A percentile compares a stretch with the other conserved stretches of the same genome.
These are phyloP conservation scores for Gracilariopsis chorda DNA, from an alignment of 23 red algal genomes.

Conservation along the genomic window DNA sequence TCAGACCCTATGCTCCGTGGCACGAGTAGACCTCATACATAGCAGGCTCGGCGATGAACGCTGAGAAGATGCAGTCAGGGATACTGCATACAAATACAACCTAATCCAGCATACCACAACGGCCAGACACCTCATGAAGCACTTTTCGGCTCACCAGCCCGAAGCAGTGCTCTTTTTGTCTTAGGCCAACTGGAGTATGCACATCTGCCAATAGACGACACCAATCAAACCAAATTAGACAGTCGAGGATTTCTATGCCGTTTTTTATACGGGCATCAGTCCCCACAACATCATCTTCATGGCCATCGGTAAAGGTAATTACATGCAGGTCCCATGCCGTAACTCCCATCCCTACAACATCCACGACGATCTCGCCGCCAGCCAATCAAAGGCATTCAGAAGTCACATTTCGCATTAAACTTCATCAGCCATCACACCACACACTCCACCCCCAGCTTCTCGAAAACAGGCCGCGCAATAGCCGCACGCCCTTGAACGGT, in stretches of 20 bases:
- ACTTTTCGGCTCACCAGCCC: not conserved
- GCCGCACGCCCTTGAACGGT: not conserved
- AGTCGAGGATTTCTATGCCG: not conserved
- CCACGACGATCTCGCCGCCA: not conserved
- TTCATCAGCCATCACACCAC: not conserved
- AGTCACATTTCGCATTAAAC: not conserved
- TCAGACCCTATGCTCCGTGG: not conserved
- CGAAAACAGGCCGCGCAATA: not conserved
- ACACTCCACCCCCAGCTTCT: not conserved
- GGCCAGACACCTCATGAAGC: not conserved
- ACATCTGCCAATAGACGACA: not conserved
- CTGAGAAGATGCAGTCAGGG: not conserved
- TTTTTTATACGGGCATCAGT: not conserved
- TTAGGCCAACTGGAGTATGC: not conserved
- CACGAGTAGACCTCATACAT: not conserved
- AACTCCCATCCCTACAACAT: not conserved
- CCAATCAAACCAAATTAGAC: not conserved
- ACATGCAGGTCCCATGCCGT: not conserved
- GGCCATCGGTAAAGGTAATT: not conserved
- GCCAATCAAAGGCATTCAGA: not conserved
- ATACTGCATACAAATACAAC: conserved; percentile 18
- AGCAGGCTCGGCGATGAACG: not conserved
- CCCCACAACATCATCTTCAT: not conserved
- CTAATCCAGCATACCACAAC: not conserved
- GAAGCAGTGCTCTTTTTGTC: not conserved